Evolutionary conservation across 1,284 basidiomycete genomes (phyloP), one percentile per base, ranked within the genome.

Genomic region (Takashimella koratensis): DNA sequence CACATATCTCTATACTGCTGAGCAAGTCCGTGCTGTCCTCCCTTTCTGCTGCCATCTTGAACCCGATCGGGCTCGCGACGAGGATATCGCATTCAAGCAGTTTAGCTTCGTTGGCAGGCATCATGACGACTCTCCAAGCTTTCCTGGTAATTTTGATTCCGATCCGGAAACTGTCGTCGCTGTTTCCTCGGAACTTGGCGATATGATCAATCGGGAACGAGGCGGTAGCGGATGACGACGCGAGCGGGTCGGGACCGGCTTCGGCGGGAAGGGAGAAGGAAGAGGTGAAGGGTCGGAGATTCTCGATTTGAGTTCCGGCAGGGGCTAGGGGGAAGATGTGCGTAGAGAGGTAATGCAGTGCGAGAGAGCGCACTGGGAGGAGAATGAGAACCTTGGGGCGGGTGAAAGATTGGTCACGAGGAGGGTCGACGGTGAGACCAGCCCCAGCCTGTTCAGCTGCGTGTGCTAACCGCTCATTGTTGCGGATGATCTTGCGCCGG

Each of bases 401-500:
- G 1, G 94, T 97, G 77, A 98, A 98, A 21, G 95, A 94, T 80
- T 98, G 95, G 71, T 98, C 95, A 74, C 91, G 88, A 5, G 90
- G 83, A 43, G 69, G 57, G 58, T 90, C 87, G 68, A 85, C 83
- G 20, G 64, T 61, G 12, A 43, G 42, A 24, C 49, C 56, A 23
- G 49, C 49, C 47, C 43, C 67, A 52, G 57, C 54, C 11, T 53
- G 58, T 8, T 36, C 30, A 1, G 80, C 73, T 4, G 84, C 83
- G 59, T 85, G 82, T 0, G 87, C 82, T 12, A 98, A 81, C 45
- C 86, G 85, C 63, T 97, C 92, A 68, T 97, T 98, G 74, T 95
- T 96, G 71, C 94, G 94, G 16, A 97, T 80, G n/a, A 98, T 82
- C 6, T 84, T 82, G 12, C 87, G 84, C n/a, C 95, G 87, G 60